Base-by-base conservation (phyloP, 1,284 basidiomycete species). In the Tremellales sp. region DNA sequence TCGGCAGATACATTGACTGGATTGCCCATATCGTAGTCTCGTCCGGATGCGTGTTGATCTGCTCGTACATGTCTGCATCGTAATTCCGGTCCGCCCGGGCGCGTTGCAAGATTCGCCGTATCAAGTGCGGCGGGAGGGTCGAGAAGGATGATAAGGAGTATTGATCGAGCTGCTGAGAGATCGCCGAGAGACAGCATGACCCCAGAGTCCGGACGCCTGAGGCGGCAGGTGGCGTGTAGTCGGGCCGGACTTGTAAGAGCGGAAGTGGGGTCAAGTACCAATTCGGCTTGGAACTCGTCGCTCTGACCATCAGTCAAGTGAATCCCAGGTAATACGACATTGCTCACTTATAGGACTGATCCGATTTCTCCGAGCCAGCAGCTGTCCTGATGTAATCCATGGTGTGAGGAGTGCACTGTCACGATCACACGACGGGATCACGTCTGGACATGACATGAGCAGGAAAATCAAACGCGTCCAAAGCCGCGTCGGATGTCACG, bases 1-100 rank as follows among this genome's bases (percentile, higher is more conserved):
- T 55, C 13, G 64, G 61, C 46, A 66, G 64, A 2, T 50, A 25
- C 0, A 68, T 27, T 3, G 58, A 60, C 1, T 42, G 43, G 26
- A 53, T 60, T 4, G 57, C 56, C 70, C 70, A 72, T 22, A 72
- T 45, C 7, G 68, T 72, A 40, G 62, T 56, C 33, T 61, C 58
- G 47, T 72, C 70, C 0, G 70, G 70, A 17, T 53, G 52, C 3
- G 12, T 12, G 15, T 44, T 45, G 21, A 29, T 15, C 36, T 41
- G 5, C 3, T 26, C 26, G 25, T 23, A n/a, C 26, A 26, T 36
- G 19, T 45, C 37, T 13, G 43, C 44, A 26, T 57, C 55, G 48
- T 68, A 66, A 8, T 37, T 35, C 31, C 65, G 48, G 45, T 68
- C 65, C 17, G 50, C 48, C 7, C 53, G 43, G 1, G 66, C 50